Conservation (phyloP, 257 asterid species). For the Lycium ferocissimum region DNA sequence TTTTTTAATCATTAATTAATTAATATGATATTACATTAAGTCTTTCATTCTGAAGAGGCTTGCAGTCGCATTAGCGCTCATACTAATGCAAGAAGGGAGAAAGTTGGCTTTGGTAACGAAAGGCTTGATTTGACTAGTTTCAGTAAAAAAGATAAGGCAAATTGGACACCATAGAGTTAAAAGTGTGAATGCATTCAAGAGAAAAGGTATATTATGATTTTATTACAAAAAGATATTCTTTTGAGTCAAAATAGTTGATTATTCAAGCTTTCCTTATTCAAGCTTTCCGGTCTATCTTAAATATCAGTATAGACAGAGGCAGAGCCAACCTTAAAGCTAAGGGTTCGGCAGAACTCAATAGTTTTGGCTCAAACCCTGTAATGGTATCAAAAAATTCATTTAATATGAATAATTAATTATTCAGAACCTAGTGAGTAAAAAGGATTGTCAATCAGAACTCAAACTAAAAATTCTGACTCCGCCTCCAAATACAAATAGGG, state of each 20-base stretch:
- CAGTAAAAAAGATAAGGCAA: background rate
- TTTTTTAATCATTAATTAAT: background rate
- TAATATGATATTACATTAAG: background rate
- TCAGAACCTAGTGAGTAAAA: no score
- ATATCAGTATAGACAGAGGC: background rate
- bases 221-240: background rate
- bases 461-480: no score
- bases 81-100: background rate
- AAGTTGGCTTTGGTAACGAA: background rate
- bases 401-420: no score
- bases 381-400: no score
- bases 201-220: background rate
- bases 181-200: background rate
- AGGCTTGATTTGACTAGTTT: background rate
- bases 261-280: background rate
- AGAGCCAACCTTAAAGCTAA: no score
- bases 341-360: no score
- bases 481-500: background rate
- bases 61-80: background rate
- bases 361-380: no score
- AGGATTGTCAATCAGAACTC: no score
- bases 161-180: conserved; percentile 4
- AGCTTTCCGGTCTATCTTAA: background rate
- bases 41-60: background rate
- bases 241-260: background rate